These are phyloP conservation scores for Fusarium hostae DNA, from an alignment of 2,329 filamentous ascomycete genomes.

Conservation along the genomic window DNA sequence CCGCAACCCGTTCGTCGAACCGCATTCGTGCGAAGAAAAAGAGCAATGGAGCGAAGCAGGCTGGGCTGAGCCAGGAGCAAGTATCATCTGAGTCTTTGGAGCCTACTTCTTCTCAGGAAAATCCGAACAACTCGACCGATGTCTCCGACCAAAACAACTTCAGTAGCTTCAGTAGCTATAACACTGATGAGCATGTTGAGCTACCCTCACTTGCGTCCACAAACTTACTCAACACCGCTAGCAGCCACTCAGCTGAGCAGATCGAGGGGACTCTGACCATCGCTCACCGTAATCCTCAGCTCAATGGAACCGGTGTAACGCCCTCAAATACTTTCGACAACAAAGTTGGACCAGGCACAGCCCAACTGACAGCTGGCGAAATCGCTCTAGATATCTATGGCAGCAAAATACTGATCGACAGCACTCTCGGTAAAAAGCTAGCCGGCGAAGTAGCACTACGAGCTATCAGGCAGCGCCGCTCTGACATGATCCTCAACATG, in stretches of 20 bases:
- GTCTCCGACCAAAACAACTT: not conserved
- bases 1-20: not conserved
- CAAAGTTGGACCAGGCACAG: not conserved
- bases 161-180: conserved; percentile 1
- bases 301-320: not conserved
- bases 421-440: conserved; percentile 65
- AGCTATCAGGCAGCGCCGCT: conserved; percentile 62
- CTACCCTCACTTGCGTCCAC: not conserved
- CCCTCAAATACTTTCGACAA: not conserved
- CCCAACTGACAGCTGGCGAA: conserved; percentile 55
- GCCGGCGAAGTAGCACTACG: conserved; percentile 61
- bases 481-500: conserved; percentile 66
- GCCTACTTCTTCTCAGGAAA: not conserved
- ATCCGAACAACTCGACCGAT: not conserved
- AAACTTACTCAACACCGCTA: not conserved
- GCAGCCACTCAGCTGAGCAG: not conserved
- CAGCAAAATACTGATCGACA: conserved; percentile 59
- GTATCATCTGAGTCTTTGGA: not conserved
- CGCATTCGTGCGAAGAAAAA: not conserved
- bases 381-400: conserved; percentile 62
- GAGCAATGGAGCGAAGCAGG: not conserved
- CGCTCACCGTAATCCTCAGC: not conserved
- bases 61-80: not conserved
- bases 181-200: not conserved
- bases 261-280: too few relatives aligned